A percentile compares a stretch with the other conserved stretches of the same genome.
phyloP scores from a whole-genome alignment of 2,329 filamentous ascomycete genomes.

The Zasmidium cellare region DNA sequence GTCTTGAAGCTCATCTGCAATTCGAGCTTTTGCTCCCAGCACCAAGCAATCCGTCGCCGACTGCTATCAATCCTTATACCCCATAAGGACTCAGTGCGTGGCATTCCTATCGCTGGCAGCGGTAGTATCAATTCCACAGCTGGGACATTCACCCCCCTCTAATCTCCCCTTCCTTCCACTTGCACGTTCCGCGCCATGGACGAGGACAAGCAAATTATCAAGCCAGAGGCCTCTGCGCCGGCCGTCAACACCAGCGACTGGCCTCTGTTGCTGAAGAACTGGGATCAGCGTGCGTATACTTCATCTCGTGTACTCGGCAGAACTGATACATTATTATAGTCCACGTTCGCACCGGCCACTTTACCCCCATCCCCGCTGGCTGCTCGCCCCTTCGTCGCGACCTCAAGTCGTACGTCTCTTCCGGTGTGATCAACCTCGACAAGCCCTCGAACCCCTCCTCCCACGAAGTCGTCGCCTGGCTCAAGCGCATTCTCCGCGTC shows the following conservation, averaged over 20 bases:
- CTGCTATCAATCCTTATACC: constrained; percentile 10
- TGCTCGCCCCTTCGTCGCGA: constrained; percentile 90
- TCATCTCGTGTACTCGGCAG: too few species aligned
- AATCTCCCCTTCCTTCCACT: background rate
- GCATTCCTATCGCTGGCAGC: constrained; percentile 12
- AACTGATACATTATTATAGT: constrained; percentile 53
- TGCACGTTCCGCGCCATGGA: constrained; percentile 11
- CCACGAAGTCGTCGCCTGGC: constrained; percentile 98
- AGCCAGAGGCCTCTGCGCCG: constrained; percentile 81
- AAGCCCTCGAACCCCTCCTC: constrained; percentile 97
- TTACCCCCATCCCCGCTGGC: constrained; percentile 92
- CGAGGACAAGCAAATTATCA: constrained; percentile 81
- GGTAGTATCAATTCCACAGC: constrained; percentile 13
- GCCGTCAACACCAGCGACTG: constrained; percentile 82
- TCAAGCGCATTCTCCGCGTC: constrained; percentile 92
- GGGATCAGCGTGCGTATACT: constrained; percentile 69
- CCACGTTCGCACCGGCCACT: constrained; percentile 90
- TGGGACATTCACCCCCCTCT: constrained; percentile 5
- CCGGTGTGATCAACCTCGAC: constrained; percentile 97
- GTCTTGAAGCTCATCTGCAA: background rate
- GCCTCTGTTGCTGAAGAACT: constrained; percentile 95
- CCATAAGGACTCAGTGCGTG: constrained; percentile 14
- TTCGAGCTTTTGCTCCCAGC: background rate
- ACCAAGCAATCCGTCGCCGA: background rate
- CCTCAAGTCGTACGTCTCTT: constrained; percentile 94